Evolutionary conservation across 768 basidiomycete species (phyloP), one percentile per base, ranked within the genome.

Genomic region (Russula emetica): DNA sequence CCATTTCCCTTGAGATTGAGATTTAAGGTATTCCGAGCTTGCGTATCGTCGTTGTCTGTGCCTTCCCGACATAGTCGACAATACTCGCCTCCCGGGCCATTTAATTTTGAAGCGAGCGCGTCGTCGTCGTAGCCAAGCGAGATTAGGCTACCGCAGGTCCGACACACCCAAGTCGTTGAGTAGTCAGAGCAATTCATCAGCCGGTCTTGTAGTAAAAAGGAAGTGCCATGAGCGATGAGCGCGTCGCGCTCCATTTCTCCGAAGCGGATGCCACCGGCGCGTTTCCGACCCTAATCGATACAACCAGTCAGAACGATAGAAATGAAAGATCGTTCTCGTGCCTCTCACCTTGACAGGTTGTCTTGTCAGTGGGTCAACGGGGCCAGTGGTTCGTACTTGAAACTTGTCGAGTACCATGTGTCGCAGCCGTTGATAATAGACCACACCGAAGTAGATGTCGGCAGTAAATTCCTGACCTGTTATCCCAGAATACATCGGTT

Each of bases 331-430:
- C n/a, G 40, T 44, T 45, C 47, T 22, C 11, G 24, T 42, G 44
- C 10, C 57, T 52, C 28, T 44, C 58, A 72, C 82, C 85, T 98
- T 98, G 70, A 99, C 94, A 57, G 97, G 97, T 74, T 98, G 97
- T 68, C 94, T 83, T 4, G 97, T 99, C 53, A 98, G 79, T 24
- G 91, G 89, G 76, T 99, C 97, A 38, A 98, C 92, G 16, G 96
- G 95, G 6, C 97, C 97, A 22, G 94, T 98, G 28, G 97, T 99
- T 69, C 97, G 87, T 28, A 99, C 97, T 79, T 99, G 97, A 82
- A 96, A 99, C 77, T 99, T 99, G 80, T 99, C 97, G 67, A 96
- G 82, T 62, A 99, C 97, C 97, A 99, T 98, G 82, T 99, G 97
- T 69, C 97, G 88, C 62, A 99, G 81, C 58, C 97, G 89, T 73